phyloP scores from a whole-genome alignment of 345 rosid genomes.

The Linum trigynum region DNA sequence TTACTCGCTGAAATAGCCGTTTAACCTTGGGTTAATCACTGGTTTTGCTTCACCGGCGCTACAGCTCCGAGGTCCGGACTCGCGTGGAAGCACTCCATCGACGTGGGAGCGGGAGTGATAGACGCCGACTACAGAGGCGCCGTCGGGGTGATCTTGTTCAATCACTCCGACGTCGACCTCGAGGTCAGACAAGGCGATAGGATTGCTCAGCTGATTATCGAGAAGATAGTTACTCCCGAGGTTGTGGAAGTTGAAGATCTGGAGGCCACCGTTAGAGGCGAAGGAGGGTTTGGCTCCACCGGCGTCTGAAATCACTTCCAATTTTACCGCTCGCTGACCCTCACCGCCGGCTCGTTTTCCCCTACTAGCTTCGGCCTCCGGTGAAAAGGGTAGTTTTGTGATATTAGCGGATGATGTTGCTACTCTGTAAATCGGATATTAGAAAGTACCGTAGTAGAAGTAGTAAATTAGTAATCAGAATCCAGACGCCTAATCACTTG shows the following conservation, averaged over 20 bases:
- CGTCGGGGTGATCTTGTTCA: slow-evolving; percentile 63
- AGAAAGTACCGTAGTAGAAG: too few species aligned
- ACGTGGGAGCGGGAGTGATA: slow-evolving; percentile 74
- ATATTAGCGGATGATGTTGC: too few species aligned
- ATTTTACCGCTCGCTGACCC: too few species aligned
- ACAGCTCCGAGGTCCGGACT: slow-evolving; percentile 69
- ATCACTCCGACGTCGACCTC: slow-evolving; percentile 52
- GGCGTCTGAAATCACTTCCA: slow-evolving; percentile 32
- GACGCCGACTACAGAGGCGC: slow-evolving; percentile 82
- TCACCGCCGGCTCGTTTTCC: background rate
- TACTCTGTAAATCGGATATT: too few species aligned
- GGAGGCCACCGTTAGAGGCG: slow-evolving; percentile 64
- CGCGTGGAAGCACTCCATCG: slow-evolving; percentile 70
- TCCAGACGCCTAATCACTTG: too few species aligned
- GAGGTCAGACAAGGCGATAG: slow-evolving; percentile 59
- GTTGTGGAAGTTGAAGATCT: slow-evolving; percentile 61
- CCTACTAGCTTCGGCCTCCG: background rate
- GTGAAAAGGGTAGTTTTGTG: background rate
- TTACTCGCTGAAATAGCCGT: background rate
- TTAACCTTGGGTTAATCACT: background rate
- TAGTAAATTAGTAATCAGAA: too few species aligned
- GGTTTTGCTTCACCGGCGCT: background rate
- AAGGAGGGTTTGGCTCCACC: slow-evolving; percentile 79
- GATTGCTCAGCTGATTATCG: slow-evolving; percentile 59
- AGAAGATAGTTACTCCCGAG: slow-evolving; percentile 61